Evolutionary conservation across 805 yeast species (phyloP).

Genomic region (Suhomyces sp.): DNA sequence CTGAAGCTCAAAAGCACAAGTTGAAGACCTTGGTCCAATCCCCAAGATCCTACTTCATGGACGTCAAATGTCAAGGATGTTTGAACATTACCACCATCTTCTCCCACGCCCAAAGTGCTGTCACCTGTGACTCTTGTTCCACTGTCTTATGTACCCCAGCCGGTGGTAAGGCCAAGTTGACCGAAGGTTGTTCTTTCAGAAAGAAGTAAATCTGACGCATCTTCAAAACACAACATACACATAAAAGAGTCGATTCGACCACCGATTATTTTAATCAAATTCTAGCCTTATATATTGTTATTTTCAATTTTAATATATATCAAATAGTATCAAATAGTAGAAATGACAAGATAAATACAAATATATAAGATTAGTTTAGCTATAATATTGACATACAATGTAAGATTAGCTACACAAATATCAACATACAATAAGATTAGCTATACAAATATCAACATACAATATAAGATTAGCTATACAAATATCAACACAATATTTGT

Average conservation of each 20-base stretch:
- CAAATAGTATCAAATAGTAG: not conserved
- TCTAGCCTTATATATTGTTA: slow-evolving; percentile 1
- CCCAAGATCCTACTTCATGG: slow-evolving; percentile 99
- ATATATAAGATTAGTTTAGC: too few species aligned
- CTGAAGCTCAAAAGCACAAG: slow-evolving; percentile 97
- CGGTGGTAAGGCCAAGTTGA: slow-evolving; percentile 99
- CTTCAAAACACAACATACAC: slow-evolving; percentile 1
- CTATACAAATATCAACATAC: too few species aligned
- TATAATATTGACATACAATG: too few species aligned
- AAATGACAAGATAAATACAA: too few species aligned
- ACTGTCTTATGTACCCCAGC: slow-evolving; percentile 98
- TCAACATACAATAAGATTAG: too few species aligned
- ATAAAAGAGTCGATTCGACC: slow-evolving; percentile 1
- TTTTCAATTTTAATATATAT: slow-evolving; percentile 2
- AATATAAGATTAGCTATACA: too few species aligned
- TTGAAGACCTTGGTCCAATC: slow-evolving; percentile 94
- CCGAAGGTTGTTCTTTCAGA: slow-evolving; percentile 99
- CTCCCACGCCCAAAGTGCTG: slow-evolving; percentile 99
- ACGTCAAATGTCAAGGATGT: slow-evolving; percentile 99
- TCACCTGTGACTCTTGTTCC: slow-evolving; percentile 97
- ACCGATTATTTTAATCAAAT: not conserved
- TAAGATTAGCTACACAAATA: too few species aligned
- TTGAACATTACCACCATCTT: slow-evolving; percentile 98
- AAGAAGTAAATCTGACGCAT: slow-evolving; percentile 64
- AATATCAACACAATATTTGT: too few species aligned